These are phyloP conservation scores for Hibiscus trionum DNA, from an alignment of 345 rosid species.

Conservation along the genomic window DNA sequence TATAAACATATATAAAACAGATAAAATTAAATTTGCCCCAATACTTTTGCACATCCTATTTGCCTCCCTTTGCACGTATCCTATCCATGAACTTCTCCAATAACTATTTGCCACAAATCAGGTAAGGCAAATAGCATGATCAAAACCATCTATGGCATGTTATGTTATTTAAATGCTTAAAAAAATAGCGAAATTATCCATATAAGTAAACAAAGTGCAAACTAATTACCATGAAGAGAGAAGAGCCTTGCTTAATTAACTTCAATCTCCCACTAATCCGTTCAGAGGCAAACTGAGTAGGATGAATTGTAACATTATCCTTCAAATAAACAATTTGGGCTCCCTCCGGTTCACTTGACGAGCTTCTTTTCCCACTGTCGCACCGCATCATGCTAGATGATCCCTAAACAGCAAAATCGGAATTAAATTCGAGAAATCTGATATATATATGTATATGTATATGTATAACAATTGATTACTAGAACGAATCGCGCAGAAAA, in stretches of 20 bases:
- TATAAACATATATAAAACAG: background rate
- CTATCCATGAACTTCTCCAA: background rate
- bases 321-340: conserved; percentile 67
- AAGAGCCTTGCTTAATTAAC: conserved; percentile 72
- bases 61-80: background rate
- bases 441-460: background rate
- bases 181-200: background rate
- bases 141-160: background rate
- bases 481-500: background rate
- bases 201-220: background rate
- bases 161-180: background rate
- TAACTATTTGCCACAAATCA: background rate
- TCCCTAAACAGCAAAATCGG: conserved; percentile 36
- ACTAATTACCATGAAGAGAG: conserved; percentile 63
- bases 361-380: conserved; percentile 58
- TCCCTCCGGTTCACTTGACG: conserved; percentile 56
- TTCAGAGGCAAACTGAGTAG: conserved; percentile 83
- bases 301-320: conserved; percentile 92
- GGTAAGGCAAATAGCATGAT: background rate
- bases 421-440: background rate
- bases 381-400: conserved; percentile 61
- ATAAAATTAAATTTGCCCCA: background rate
- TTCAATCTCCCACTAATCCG: conserved; percentile 87
- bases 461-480: background rate
- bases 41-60: background rate